A percentile compares a stretch with the other conserved stretches of the same genome.
Evolutionary conservation across 345 rosid genomes (phyloP).

Genomic region (Trapa bicornis): DNA sequence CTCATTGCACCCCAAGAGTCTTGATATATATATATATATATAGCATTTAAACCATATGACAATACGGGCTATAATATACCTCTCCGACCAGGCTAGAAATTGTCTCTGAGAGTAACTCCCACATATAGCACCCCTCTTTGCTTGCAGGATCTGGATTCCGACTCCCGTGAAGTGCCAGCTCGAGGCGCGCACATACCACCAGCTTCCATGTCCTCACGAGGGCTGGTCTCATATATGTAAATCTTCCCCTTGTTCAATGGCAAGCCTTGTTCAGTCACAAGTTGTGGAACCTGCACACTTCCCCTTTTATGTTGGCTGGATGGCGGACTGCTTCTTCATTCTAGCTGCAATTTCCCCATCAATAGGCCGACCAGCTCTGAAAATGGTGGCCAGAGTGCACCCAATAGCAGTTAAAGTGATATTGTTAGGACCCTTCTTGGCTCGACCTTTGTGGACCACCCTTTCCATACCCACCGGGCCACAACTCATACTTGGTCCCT

Average conservation of each 20-base stretch:
- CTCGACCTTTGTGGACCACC: too few relatives aligned
- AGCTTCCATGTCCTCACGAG: constrained; percentile 12
- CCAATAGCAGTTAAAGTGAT: too few relatives aligned
- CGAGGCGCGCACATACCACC: constrained; percentile 10
- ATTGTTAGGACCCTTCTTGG: too few relatives aligned
- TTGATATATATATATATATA: too few relatives aligned
- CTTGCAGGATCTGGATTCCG: not conserved
- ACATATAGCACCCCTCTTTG: not conserved
- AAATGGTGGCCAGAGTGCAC: too few relatives aligned
- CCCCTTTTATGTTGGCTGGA: too few relatives aligned
- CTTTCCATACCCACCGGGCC: too few relatives aligned
- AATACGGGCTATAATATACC: constrained; percentile 3
- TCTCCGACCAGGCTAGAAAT: constrained; percentile 9
- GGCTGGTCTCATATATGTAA: constrained; percentile 13
- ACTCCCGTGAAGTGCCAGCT: constrained; percentile 11
- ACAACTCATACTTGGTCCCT: too few relatives aligned
- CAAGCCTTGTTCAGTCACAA: constrained; percentile 8
- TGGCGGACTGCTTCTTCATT: not conserved
- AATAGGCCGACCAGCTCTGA: too few relatives aligned
- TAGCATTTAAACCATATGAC: not conserved
- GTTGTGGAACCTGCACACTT: constrained; percentile 9
- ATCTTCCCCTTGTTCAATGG: constrained; percentile 19
- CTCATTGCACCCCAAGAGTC: not conserved
- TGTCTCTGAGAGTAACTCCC: constrained; percentile 10
- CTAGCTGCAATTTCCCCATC: not conserved